These are phyloP conservation scores for Hymenoscyphus scutula DNA, from an alignment of 2,329 filamentous ascomycete species.

Conservation along the genomic window DNA sequence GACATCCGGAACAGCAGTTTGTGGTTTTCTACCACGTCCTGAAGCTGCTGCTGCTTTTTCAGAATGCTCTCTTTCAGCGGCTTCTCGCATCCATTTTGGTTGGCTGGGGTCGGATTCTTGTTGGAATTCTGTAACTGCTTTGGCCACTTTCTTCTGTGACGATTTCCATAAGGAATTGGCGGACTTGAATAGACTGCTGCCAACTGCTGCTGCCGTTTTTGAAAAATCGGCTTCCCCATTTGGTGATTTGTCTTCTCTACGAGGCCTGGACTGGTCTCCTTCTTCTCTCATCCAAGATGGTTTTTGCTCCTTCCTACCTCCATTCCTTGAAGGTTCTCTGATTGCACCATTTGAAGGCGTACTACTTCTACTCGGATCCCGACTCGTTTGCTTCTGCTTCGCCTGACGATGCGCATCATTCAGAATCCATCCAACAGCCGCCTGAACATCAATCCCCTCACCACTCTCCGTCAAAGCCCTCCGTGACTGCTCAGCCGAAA, in stretches of 20 bases:
- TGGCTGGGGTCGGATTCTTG: constrained; percentile 71
- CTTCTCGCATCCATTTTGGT: constrained; percentile 93
- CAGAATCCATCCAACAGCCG: constrained; percentile 82
- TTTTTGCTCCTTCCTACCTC: constrained; percentile 40
- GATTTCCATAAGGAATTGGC: constrained; percentile 95
- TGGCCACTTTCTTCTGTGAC: constrained; percentile 87
- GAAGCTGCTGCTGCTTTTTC: constrained; percentile 38
- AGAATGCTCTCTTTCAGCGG: constrained; percentile 40
- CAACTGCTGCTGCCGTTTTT: constrained; percentile 78
- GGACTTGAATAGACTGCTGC: constrained; percentile 83
- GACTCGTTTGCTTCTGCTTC: constrained; percentile 64
- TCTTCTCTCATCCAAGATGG: constrained; percentile 63
- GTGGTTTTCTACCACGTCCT: constrained; percentile 28
- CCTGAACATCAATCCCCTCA: constrained; percentile 76
- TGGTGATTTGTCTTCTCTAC: constrained; percentile 55
- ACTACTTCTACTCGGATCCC: constrained; percentile 33
- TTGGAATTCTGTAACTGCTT: constrained; percentile 84
- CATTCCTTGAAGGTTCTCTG: constrained; percentile 26
- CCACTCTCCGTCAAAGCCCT: constrained; percentile 78
- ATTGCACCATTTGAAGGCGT: constrained; percentile 29
- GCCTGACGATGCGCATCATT: constrained; percentile 87
- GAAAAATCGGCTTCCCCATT: constrained; percentile 69
- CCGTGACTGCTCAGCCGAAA: constrained; percentile 78
- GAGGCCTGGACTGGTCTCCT: constrained; percentile 45
- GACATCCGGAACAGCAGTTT: constrained; percentile 37